Conservation (phyloP, 1,284 basidiomycete species). For the Puccinia horiana region DNA sequence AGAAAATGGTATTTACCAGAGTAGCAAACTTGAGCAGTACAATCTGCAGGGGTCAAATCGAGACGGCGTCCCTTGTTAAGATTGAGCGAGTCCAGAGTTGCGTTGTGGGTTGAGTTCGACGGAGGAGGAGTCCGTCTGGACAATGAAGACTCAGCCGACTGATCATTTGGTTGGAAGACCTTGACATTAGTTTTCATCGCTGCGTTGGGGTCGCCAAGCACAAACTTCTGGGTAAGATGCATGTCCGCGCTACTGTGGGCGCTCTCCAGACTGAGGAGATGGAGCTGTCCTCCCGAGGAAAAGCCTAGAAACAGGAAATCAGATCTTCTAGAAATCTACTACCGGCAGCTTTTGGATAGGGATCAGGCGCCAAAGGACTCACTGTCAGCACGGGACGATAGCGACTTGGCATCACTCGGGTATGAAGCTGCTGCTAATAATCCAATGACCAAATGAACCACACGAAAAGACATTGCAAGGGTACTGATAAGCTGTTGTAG, state of each 20-base stretch:
- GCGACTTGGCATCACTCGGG: not conserved
- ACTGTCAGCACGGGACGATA: not conserved
- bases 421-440: not conserved
- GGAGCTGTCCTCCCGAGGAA: not conserved
- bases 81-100: too few species aligned
- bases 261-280: not conserved
- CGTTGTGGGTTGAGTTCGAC: not conserved
- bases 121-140: not conserved
- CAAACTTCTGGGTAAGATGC: not conserved
- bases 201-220: not conserved
- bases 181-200: not conserved
- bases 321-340: not conserved
- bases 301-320: not conserved
- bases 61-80: not conserved
- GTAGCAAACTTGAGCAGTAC: conserved; percentile 35
- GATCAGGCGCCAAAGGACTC: not conserved
- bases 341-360: not conserved
- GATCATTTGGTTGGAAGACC: not conserved
- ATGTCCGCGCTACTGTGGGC: too few species aligned
- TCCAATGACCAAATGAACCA: not conserved
- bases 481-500: not conserved
- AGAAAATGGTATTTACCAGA: not conserved
- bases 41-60: conserved; percentile 29
- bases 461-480: not conserved
- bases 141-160: not conserved